Conservation (phyloP, 73 alveolate genomes). For the Durusdinium trenchii region DNA sequence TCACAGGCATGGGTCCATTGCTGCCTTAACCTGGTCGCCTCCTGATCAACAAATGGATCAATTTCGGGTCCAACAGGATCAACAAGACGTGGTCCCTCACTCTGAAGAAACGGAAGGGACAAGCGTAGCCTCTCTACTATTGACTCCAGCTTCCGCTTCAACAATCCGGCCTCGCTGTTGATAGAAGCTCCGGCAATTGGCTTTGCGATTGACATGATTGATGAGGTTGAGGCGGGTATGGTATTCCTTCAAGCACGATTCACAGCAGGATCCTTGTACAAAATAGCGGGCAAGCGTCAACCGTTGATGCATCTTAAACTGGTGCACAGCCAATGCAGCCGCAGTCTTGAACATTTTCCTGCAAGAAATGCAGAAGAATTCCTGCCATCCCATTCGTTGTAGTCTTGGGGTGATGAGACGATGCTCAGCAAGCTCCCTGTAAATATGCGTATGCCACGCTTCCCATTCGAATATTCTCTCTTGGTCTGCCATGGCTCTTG, state of each 20-base stretch:
- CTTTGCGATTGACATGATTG: not conserved
- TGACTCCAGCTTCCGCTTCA: not conserved
- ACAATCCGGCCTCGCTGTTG: not conserved
- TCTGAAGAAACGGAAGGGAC: too few species aligned
- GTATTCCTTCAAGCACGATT: not conserved
- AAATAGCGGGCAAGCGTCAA: not conserved
- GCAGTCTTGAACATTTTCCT: not conserved
- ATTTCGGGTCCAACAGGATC: too few species aligned
- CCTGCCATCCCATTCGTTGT: too few species aligned
- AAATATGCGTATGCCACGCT: too few species aligned
- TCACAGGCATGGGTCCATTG: too few species aligned
- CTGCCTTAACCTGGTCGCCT: too few species aligned
- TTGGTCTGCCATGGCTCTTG: not conserved
- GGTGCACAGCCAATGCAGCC: not conserved
- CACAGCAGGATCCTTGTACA: not conserved
- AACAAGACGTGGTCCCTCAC: too few species aligned
- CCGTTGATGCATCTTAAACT: not conserved
- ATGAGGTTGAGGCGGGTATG: not conserved
- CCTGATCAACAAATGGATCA: too few species aligned
- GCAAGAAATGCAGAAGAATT: not conserved
- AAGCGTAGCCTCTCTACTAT: not conserved
- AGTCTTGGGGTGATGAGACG: too few species aligned
- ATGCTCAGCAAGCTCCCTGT: too few species aligned
- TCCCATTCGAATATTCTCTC: not conserved
- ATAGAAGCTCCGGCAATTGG: not conserved